A percentile compares a stretch with the other conserved stretches of the same genome.
These are phyloP conservation scores for Centrapalus pauciflorus DNA, from an alignment of 129 eudicot species.

Conservation along the genomic window DNA sequence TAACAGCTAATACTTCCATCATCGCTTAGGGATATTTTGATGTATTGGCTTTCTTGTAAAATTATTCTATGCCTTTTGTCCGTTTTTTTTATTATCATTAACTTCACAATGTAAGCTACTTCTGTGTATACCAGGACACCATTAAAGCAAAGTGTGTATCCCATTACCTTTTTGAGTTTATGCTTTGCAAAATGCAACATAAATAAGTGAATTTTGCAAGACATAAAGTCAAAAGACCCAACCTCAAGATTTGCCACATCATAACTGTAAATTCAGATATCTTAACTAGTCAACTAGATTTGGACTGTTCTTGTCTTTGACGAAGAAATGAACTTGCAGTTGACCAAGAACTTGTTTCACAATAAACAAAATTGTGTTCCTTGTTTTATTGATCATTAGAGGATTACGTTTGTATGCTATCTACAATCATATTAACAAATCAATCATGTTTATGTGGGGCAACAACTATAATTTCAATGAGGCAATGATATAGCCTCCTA, in stretches of 20 bases:
- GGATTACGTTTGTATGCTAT: not conserved
- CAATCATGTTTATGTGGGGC: not conserved
- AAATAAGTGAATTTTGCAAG: too few relatives aligned
- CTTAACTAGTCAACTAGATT: not conserved
- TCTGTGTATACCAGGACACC: not conserved
- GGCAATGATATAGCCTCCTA: too few relatives aligned
- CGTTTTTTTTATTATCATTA: not conserved
- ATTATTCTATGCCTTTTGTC: slow-evolving; percentile 15
- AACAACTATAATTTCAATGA: too few relatives aligned
- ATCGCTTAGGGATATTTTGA: not conserved
- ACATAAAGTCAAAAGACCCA: too few relatives aligned
- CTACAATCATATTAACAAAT: not conserved
- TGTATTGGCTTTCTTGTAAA: not conserved
- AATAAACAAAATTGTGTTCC: slow-evolving; percentile 3
- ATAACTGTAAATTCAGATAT: not conserved
- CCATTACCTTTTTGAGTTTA: not conserved
- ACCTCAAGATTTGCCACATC: not conserved
- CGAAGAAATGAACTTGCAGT: not conserved
- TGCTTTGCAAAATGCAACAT: too few relatives aligned
- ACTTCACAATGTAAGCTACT: not conserved
- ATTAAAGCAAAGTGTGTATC: not conserved
- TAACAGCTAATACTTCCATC: not conserved
- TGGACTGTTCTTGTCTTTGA: not conserved
- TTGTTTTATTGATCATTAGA: slow-evolving; percentile 3
- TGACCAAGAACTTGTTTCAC: not conserved